Evolutionary conservation across 768 basidiomycete genomes (phyloP), one percentile per base, ranked within the genome.

Genomic region (Serendipita vermifera): DNA sequence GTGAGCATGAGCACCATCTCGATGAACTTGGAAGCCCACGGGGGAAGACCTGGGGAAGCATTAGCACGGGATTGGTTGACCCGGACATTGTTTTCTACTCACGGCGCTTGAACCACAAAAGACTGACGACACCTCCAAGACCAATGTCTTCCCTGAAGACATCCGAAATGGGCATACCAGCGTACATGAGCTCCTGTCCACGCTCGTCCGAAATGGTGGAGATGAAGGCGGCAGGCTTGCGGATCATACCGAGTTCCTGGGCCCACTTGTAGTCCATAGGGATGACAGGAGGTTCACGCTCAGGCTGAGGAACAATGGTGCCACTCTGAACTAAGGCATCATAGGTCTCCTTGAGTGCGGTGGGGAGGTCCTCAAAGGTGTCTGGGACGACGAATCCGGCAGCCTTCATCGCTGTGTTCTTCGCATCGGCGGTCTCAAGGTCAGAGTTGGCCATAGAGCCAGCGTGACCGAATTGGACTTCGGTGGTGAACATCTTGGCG

Each of bases 181-280:
- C 91, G 71, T 98, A 99, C 63, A 99, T 72, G 57, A 99, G 79
- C 75, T 99, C 96, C 72, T 98, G 93, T 0, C 96, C 96, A 66
- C 94, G 87, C 77, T 98, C 96, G 72, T 99, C 96, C 48, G 92
- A 96, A 72, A 98, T 99, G 62, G 96, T 96, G 31, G 92, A 96
- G 75, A 96, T 94, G 77, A 94, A 96, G 2, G 96, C 92, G 35
- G 94, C 93, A 17, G 93, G 96, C 74, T 97, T 98, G 68, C 94
- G 85, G 74, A 98, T 93, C 67, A 99, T 82, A 57, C 94, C 94
- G 56, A 97, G 83, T 73, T 96, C 91, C 73, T 93, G 89, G 33
- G 93, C 93, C 94, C 94, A 97, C 77, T 98, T 97, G 83, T 97
- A 99, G 73, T 99, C 94, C 90, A 98, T 97, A n/a, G 94, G 94